A percentile compares a stretch with the other conserved stretches of the same genome.
Evolutionary conservation across 228 moss, liverwort and hornwort genomes (phyloP).

Genomic region (Sphagnum magellanicum): DNA sequence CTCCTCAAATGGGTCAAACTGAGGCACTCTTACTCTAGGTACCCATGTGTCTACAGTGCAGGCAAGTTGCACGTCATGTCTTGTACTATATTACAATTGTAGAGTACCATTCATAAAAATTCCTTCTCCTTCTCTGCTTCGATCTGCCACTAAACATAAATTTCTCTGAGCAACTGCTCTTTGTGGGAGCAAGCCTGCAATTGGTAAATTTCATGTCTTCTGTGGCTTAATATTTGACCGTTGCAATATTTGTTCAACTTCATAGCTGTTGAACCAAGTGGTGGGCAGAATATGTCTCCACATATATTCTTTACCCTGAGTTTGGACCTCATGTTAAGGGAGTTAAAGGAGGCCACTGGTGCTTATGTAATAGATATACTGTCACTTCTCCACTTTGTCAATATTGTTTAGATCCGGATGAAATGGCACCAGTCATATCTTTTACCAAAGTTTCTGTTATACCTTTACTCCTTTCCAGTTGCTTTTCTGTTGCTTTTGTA

Average conservation of each 20-base stretch:
- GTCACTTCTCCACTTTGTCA: no score
- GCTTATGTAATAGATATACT: no score
- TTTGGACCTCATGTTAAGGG: neutral
- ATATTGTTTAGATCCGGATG: no score
- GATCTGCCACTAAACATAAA: slow-evolving; percentile 29
- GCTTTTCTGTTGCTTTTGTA: no score
- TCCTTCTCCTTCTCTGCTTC: slow-evolving; percentile 24
- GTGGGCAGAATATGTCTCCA: no score
- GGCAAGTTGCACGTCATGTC: slow-evolving; percentile 8
- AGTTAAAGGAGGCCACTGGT: neutral
- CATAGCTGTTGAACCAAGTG: neutral
- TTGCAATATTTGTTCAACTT: neutral
- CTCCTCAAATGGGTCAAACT: slow-evolving; percentile 68
- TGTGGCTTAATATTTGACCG: neutral
- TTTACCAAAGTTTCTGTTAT: no score
- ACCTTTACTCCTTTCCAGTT: no score
- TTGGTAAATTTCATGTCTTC: slow-evolving; percentile 7
- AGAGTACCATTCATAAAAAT: slow-evolving; percentile 49
- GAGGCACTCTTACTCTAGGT: slow-evolving; percentile 55
- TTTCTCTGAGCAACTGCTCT: slow-evolving; percentile 26
- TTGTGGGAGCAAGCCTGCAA: slow-evolving; percentile 33
- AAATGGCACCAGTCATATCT: no score
- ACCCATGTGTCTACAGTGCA: slow-evolving; percentile 7
- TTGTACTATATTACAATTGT: slow-evolving; percentile 53
- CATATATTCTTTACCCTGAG: neutral